Percentiles rank a stretch among this genome's conserved stretches.
Evolutionary conservation across 1,284 basidiomycete species (phyloP).

Genomic region (Ustilago curta): DNA sequence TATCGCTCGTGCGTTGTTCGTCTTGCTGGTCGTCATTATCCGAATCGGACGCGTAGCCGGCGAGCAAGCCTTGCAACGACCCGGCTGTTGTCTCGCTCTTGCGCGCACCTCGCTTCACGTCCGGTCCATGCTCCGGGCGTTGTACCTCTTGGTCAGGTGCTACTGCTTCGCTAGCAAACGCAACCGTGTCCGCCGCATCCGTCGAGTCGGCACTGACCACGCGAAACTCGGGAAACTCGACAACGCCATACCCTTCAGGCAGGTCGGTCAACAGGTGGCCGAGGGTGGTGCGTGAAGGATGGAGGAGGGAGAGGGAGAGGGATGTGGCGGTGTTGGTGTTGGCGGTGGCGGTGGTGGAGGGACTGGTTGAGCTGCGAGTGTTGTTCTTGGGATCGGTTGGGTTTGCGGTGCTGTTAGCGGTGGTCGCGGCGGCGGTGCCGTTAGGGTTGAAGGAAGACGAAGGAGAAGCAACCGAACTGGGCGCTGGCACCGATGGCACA

Average conservation of each 20-base stretch:
- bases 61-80: conserved; percentile 9
- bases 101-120: background rate
- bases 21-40: background rate
- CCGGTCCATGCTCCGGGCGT: background rate
- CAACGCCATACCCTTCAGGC: conserved; percentile 21
- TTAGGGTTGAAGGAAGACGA: background rate
- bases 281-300: conserved; percentile 11
- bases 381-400: background rate
- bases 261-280: conserved; percentile 11
- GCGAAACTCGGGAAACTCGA: conserved; percentile 31
- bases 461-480: no score
- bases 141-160: background rate
- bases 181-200: background rate
- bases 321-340: background rate
- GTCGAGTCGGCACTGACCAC: background rate
- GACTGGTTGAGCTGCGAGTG: background rate
- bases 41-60: conserved; percentile 24
- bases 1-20: background rate
- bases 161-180: background rate
- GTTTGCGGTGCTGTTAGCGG: background rate
- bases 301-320: conserved; percentile 9
- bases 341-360: background rate
- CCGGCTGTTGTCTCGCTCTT: background rate
- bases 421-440: background rate
- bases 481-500: no score